Evolutionary conservation across 192 early-diverging fungal species (phyloP).

Genomic region (Podila epigama): DNA sequence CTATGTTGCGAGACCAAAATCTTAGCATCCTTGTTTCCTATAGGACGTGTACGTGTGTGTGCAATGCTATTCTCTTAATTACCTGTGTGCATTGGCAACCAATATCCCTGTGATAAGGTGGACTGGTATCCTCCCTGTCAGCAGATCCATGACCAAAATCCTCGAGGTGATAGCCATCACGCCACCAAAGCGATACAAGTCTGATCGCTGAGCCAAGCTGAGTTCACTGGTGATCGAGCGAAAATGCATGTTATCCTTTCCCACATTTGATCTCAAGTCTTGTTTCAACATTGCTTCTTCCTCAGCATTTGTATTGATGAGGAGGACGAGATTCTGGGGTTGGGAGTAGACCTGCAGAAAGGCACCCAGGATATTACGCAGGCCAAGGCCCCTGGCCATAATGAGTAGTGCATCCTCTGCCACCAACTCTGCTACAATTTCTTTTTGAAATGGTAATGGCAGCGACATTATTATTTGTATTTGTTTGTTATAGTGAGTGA

Average conservation of each 20-base stretch:
- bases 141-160: constrained; percentile 90
- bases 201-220: constrained; percentile 41
- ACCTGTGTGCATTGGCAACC: constrained; percentile 88
- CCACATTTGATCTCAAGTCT: constrained; percentile 28
- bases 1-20: constrained; percentile 32
- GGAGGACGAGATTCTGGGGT: constrained; percentile 75
- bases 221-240: constrained; percentile 34
- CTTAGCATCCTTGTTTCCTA: neutral
- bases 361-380: constrained; percentile 71
- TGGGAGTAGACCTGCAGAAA: constrained; percentile 76
- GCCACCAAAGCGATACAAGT: constrained; percentile 83
- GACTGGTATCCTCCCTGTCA: constrained; percentile 78
- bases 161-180: constrained; percentile 86
- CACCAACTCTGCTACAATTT: constrained; percentile 69
- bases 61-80: neutral
- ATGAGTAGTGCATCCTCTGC: constrained; percentile 87
- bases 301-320: constrained; percentile 73
- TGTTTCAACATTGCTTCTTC: constrained; percentile 59
- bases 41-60: neutral
- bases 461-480: constrained; percentile 16
- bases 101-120: constrained; percentile 84
- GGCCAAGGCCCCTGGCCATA: constrained; percentile 78
- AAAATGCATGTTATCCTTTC: constrained; percentile 20
- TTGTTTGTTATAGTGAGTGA: neutral
- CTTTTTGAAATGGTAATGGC: constrained; percentile 69